phyloP scores from a whole-genome alignment of 2,329 filamentous ascomycete species.

The Penicillium sp. region DNA sequence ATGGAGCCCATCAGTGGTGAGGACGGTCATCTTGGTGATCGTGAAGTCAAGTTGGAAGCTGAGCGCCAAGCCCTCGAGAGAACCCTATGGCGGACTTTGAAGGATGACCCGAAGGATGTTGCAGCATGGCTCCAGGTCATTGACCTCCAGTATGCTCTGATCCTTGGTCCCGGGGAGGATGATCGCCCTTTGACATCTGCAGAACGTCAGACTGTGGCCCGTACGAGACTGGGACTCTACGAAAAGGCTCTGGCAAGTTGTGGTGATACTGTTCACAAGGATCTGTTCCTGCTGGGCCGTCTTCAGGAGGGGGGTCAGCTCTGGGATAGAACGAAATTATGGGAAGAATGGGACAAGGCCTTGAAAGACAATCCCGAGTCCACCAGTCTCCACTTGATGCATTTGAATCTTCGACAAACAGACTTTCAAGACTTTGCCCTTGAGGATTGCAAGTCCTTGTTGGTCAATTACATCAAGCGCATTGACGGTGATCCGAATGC shows the following conservation, averaged over 20 bases:
- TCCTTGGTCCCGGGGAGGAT: slow-evolving; percentile 50
- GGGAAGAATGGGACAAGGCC: slow-evolving; percentile 67
- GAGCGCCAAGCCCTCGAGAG: slow-evolving; percentile 51
- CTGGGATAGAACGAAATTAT: slow-evolving; percentile 68
- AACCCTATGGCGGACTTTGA: slow-evolving; percentile 65
- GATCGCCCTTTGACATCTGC: slow-evolving; percentile 55
- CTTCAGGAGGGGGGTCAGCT: slow-evolving; percentile 74
- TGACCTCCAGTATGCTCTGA: slow-evolving; percentile 71
- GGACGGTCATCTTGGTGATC: slow-evolving; percentile 46
- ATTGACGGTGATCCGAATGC: slow-evolving; percentile 28
- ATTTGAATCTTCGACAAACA: slow-evolving; percentile 72
- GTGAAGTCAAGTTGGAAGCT: slow-evolving; percentile 46
- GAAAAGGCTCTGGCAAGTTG: slow-evolving; percentile 72
- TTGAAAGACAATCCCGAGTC: slow-evolving; percentile 60
- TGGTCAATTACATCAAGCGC: slow-evolving; percentile 60
- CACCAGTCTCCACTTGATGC: slow-evolving; percentile 71
- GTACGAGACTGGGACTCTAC: slow-evolving; percentile 79
- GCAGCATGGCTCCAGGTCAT: slow-evolving; percentile 79
- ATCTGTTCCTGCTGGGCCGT: slow-evolving; percentile 67
- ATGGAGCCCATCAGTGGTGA: slow-evolving; percentile 53
- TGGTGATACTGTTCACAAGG: slow-evolving; percentile 51
- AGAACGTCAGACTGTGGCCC: slow-evolving; percentile 70
- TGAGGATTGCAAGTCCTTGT: slow-evolving; percentile 64
- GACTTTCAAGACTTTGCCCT: slow-evolving; percentile 69
- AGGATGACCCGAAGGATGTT: slow-evolving; percentile 67